These are phyloP conservation scores for Globisporangium mamillatum DNA, from an alignment of 352 stramenopile genomes.

Conservation along the genomic window DNA sequence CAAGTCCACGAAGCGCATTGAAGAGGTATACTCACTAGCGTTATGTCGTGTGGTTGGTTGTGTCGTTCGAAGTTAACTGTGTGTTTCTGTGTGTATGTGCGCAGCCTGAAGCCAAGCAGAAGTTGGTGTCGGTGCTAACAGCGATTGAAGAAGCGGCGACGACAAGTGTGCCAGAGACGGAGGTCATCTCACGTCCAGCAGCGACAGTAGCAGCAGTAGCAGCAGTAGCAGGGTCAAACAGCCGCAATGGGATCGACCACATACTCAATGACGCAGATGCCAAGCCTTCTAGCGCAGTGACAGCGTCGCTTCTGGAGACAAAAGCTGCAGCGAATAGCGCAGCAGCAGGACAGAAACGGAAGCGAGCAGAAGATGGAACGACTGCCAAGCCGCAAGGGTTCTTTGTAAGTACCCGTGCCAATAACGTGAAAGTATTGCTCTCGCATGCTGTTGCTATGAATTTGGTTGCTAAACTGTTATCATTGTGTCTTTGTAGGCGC, in stretches of 20 bases:
- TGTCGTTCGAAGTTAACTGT: not conserved
- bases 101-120: constrained; percentile 14
- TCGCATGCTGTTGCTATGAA: not conserved
- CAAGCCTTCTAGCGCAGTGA: not conserved
- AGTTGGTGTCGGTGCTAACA: constrained; percentile 17
- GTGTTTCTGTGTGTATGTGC: not conserved
- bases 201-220: not conserved
- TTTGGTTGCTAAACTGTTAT: not conserved
- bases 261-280: constrained; percentile 14
- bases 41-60: not conserved
- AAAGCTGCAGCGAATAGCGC: not conserved
- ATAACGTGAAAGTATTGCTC: not conserved
- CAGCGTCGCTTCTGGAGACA: not conserved
- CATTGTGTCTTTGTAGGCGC: constrained; percentile 23
- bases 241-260: constrained; percentile 10
- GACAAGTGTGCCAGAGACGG: not conserved
- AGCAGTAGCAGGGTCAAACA: not conserved
- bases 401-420: constrained; percentile 12
- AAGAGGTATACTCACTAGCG: constrained; percentile 11
- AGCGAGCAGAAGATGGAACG: constrained; percentile 12
- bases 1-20: constrained; percentile 21
- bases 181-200: not conserved
- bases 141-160: not conserved
- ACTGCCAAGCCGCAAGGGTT: constrained; percentile 2
- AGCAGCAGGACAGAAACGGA: constrained; percentile 14